phyloP scores from a whole-genome alignment of 306 rosid genomes.

The Sicyos edulis region DNA sequence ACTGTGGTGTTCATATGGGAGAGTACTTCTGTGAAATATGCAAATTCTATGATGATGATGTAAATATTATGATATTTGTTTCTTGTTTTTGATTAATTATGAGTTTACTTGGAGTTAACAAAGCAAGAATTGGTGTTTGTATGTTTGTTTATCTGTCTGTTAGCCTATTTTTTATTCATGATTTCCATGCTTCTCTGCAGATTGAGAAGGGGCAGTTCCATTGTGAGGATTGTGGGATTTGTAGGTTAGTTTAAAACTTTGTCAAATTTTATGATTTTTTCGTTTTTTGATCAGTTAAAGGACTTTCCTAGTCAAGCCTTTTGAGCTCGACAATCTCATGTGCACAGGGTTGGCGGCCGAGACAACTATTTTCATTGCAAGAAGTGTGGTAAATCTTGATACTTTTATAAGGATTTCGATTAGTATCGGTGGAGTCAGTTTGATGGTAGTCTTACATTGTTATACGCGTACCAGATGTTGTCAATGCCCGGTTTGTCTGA shows the following conservation, averaged over 20 bases:
- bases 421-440: background rate
- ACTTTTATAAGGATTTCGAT: constrained; percentile 3
- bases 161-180: background rate
- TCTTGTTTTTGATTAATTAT: constrained; percentile 3
- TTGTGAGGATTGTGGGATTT: constrained; percentile 93
- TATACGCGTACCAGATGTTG: background rate
- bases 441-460: background rate
- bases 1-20: constrained; percentile 92
- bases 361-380: constrained; percentile 82
- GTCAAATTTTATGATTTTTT: background rate
- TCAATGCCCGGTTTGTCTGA: background rate
- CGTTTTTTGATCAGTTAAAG: constrained; percentile 6
- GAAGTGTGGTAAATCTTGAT: constrained; percentile 66
- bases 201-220: constrained; percentile 68
- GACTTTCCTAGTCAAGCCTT: constrained; percentile 25
- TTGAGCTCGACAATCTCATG: constrained; percentile 22
- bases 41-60: constrained; percentile 92
- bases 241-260: constrained; percentile 49
- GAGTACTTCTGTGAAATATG: constrained; percentile 86
- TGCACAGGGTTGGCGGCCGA: constrained; percentile 76
- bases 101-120: constrained; percentile 6
- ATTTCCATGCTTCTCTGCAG: constrained; percentile 38
- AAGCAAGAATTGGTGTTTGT: constrained; percentile 6
- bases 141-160: background rate
- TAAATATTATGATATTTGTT: constrained; percentile 30